Percentiles rank a stretch among this genome's conserved stretches.
These are phyloP conservation scores for Ajuga reptans DNA, from an alignment of 305 asterid genomes.

Conservation along the genomic window DNA sequence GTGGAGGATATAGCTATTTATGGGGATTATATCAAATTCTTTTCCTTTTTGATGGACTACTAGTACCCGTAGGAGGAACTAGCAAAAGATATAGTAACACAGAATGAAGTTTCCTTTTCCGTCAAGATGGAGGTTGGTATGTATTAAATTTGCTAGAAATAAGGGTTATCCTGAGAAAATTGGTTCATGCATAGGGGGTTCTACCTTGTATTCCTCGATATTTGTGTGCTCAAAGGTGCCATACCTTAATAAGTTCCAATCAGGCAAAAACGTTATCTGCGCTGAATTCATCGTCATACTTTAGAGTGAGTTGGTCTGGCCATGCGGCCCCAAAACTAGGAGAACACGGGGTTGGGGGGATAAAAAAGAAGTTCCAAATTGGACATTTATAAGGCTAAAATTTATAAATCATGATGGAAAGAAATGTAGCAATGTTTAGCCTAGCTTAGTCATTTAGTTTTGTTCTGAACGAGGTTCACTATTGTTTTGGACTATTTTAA, in stretches of 20 bases:
- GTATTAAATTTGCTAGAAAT: too few species aligned
- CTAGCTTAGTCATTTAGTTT: not conserved
- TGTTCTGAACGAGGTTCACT: not conserved
- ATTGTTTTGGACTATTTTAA: not conserved
- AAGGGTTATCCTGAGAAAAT: too few species aligned
- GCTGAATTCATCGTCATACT: not conserved
- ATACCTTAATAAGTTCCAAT: not conserved
- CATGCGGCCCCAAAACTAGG: not conserved
- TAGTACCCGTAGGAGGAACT: too few species aligned
- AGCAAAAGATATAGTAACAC: too few species aligned
- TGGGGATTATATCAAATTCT: too few species aligned
- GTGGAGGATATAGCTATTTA: too few species aligned
- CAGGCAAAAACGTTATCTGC: not conserved
- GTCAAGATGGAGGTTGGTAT: too few species aligned
- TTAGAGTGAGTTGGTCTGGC: not conserved
- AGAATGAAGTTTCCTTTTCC: too few species aligned
- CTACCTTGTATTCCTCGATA: too few species aligned
- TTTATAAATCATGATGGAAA: not conserved
- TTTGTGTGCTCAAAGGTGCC: not conserved
- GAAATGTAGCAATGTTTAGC: not conserved
- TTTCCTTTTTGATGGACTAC: too few species aligned
- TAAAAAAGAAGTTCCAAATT: not conserved
- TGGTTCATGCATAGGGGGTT: too few species aligned
- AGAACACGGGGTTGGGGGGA: not conserved
- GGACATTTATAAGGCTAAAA: not conserved